Base-by-base conservation (phyloP, 345 rosid species). In the Camelina sativa region DNA sequence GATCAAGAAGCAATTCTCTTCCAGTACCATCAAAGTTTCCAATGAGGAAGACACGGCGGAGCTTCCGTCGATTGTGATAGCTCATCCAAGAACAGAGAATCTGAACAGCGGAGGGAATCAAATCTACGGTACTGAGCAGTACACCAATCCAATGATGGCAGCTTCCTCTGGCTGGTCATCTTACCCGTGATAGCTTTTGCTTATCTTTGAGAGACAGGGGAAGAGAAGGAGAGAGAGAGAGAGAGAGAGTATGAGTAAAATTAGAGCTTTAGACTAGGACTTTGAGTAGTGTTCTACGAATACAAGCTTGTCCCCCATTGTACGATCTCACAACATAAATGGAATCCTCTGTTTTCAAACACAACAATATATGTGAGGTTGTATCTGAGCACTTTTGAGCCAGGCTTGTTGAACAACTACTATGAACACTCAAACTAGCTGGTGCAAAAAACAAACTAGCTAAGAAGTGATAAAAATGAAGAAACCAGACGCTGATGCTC, bases 91-190 rank as follows among this genome's bases (percentile, higher is more conserved):
- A 67, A 57, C 20, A 5, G 74, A 75, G 11, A 74, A 56, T 37
- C 10, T 55, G 13, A 65, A 65, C 50, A 65, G 12, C 7, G 23
- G 67, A 58, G 67, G 52, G 19, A 50, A 28, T 38, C 54, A 76
- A 46, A 20, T 69, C 7, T 75, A 75, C 23, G 47, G 68, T 38
- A 38, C 3, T 9, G 41, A 38, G 52, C 68, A 68, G 7, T 76
- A 62, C 65, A 68, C 54, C 70, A 76, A 62, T 63, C 74, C 69
- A 0, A 63, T 64, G 60, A 35, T 76, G 6, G 64, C 63, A n/a
- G 17, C 60, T 55, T 70, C 80, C 8, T 69, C 75, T 76, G 71
- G 71, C 43, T 76, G 80, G 80, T 22, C 59, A 8, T 41, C 65
- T 63, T 76, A 70, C 60, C 66, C 16, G 8, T 76, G 46, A 69